A percentile compares a stretch with the other conserved stretches of the same genome.
phyloP scores from a whole-genome alignment of 176 grass and related monocot species.

The Dactylis glomerata region DNA sequence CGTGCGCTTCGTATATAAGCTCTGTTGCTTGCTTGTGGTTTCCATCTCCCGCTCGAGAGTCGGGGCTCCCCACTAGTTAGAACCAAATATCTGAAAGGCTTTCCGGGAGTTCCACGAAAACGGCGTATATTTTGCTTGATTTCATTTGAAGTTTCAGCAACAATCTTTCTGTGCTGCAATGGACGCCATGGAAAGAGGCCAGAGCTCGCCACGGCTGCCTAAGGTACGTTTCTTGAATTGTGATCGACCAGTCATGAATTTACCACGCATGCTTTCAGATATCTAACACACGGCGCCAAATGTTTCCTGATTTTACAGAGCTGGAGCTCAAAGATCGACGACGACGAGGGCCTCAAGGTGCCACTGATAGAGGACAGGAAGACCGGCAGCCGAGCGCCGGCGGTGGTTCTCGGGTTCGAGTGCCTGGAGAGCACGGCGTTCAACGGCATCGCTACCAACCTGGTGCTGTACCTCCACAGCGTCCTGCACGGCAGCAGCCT shows the following conservation, averaged over 20 bases:
- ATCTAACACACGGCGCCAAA: neutral
- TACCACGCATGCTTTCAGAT: neutral
- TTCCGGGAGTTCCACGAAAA: neutral
- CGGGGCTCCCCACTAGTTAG: neutral
- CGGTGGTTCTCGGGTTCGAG: slow-evolving; percentile 33
- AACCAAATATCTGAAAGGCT: neutral
- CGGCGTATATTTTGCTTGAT: neutral
- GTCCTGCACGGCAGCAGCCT: slow-evolving; percentile 52
- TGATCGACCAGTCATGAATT: neutral
- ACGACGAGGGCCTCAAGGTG: slow-evolving; percentile 11
- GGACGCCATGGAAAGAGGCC: slow-evolving; percentile 52
- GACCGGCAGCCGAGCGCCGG: slow-evolving; percentile 29
- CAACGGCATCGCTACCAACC: slow-evolving; percentile 49
- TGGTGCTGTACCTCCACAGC: slow-evolving; percentile 58
- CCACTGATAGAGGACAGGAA: slow-evolving; percentile 38
- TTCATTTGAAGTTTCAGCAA: neutral
- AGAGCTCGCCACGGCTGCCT: slow-evolving; percentile 14
- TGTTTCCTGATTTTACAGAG: slow-evolving; percentile 3
- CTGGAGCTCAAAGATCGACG: neutral
- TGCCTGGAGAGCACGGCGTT: slow-evolving; percentile 55
- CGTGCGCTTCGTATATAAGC: slow-evolving; percentile 5
- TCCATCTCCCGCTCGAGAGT: neutral
- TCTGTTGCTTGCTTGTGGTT: neutral
- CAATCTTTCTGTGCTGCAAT: neutral
- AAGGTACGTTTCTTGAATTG: slow-evolving; percentile 1